phyloP scores from a whole-genome alignment of 106 monocot genomes.

The Dendrobium chrysotoxum region DNA sequence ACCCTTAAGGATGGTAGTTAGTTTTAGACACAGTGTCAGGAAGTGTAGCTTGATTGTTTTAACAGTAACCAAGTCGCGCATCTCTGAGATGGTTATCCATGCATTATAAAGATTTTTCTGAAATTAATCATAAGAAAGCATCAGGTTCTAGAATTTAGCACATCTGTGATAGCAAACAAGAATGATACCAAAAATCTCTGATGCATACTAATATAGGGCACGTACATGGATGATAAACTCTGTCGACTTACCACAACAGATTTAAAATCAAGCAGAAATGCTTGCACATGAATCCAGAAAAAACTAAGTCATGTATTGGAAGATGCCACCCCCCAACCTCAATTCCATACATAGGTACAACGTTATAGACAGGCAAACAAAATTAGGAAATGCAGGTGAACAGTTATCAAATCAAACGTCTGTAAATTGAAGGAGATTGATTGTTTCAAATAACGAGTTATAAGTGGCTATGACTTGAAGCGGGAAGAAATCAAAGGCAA shows the following conservation, averaged over 20 bases:
- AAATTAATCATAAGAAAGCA: slow-evolving; percentile 10
- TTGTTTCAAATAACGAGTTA: no score
- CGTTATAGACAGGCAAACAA: neutral
- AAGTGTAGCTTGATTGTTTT: slow-evolving; percentile 44
- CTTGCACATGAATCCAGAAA: neutral
- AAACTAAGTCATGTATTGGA: no score
- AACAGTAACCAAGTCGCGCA: slow-evolving; percentile 44
- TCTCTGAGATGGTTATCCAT: slow-evolving; percentile 34
- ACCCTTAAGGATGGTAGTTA: slow-evolving; percentile 47
- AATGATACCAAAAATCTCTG: neutral
- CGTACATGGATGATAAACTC: neutral
- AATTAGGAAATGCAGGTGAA: neutral
- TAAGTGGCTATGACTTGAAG: no score
- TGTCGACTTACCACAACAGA: neutral
- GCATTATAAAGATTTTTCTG: slow-evolving; percentile 51
- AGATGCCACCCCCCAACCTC: neutral
- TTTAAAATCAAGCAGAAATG: neutral
- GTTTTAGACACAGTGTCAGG: slow-evolving; percentile 39
- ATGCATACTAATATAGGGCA: neutral
- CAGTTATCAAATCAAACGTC: neutral
- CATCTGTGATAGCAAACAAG: neutral
- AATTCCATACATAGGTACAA: neutral
- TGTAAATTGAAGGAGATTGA: neutral
- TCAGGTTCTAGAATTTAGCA: neutral
- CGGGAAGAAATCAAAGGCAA: no score